Evolutionary conservation across 2,329 filamentous ascomycete species (phyloP).

Genomic region (Cladosporium phlei): DNA sequence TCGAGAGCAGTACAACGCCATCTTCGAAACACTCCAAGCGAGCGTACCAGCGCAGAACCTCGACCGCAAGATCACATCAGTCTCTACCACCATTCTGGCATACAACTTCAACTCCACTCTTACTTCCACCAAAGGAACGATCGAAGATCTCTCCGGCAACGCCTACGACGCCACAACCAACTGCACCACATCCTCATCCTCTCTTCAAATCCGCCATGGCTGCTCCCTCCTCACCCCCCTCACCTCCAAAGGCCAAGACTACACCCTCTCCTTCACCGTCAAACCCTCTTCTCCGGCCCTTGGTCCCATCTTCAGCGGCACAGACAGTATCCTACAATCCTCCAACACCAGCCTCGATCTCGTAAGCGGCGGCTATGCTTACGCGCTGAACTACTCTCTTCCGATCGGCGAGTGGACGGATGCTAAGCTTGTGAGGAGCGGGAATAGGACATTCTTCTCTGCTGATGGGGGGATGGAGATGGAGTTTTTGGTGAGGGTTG

Average conservation of each 20-base stretch:
- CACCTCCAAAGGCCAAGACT: constrained; percentile 52
- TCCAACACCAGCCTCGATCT: constrained; percentile 33
- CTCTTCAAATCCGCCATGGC: constrained; percentile 21
- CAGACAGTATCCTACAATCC: constrained; percentile 24
- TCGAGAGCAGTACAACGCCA: constrained; percentile 34
- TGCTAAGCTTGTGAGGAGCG: constrained; percentile 32
- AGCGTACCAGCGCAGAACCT: constrained; percentile 48
- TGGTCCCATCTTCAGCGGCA: constrained; percentile 41
- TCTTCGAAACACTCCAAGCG: constrained; percentile 39
- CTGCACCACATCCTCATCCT: constrained; percentile 29
- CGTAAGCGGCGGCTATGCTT: constrained; percentile 36
- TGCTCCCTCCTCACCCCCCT: constrained; percentile 47
- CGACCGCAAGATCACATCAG: constrained; percentile 39
- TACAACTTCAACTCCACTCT: constrained; percentile 29
- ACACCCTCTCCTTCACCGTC: constrained; percentile 49
- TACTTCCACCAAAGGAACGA: neutral
- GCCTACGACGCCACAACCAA: constrained; percentile 37
- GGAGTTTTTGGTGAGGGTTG: constrained; percentile 42
- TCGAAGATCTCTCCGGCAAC: constrained; percentile 39
- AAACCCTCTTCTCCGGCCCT: constrained; percentile 41
- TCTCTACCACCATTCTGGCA: constrained; percentile 33
- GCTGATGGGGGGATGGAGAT: constrained; percentile 28
- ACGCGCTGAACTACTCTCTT: constrained; percentile 38
- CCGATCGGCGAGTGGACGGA: constrained; percentile 36
- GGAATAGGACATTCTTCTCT: constrained; percentile 34